Evolutionary conservation across 208 protist genomes (phyloP).

Genomic region (Acanthamoeba triangularis): DNA sequence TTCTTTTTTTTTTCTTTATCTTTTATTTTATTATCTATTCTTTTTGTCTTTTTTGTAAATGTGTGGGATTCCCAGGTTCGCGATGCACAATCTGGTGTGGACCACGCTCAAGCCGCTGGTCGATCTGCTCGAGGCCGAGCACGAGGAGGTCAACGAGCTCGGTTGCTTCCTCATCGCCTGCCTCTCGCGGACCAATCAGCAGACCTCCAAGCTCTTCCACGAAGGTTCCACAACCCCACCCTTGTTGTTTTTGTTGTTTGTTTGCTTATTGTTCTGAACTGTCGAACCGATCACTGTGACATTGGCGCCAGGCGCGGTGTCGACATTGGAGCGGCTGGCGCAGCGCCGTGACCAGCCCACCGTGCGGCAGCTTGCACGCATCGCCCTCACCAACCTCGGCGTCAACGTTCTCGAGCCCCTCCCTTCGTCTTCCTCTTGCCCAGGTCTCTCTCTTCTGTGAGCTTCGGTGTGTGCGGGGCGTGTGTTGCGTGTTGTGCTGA

Average conservation of each 20-base stretch:
- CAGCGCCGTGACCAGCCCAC: not conserved
- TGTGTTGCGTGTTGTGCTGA: not conserved
- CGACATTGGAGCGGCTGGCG: not conserved
- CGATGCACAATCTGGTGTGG: slow-evolving; percentile 51
- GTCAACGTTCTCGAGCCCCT: not conserved
- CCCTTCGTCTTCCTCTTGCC: not conserved
- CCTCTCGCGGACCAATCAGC: slow-evolving; percentile 43
- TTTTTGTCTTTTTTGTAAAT: no score
- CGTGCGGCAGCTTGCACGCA: slow-evolving; percentile 10
- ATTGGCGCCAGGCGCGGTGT: not conserved
- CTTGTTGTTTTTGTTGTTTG: no score
- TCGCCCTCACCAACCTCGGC: slow-evolving; percentile 7
- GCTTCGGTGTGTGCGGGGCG: not conserved
- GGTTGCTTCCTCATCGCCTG: slow-evolving; percentile 44
- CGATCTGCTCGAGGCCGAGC: slow-evolving; percentile 20
- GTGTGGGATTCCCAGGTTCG: not conserved
- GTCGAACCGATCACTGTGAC: no score
- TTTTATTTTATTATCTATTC: no score
- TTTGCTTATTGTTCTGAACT: no score
- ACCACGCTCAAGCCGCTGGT: slow-evolving; percentile 20
- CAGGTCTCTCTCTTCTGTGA: not conserved
- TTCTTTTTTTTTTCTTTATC: not conserved
- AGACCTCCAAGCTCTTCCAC: slow-evolving; percentile 38
- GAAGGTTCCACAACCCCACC: not conserved
- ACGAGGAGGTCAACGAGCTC: slow-evolving; percentile 33